Base-by-base conservation (phyloP, 78 protist species). In the Diacronema lutheri region DNA sequence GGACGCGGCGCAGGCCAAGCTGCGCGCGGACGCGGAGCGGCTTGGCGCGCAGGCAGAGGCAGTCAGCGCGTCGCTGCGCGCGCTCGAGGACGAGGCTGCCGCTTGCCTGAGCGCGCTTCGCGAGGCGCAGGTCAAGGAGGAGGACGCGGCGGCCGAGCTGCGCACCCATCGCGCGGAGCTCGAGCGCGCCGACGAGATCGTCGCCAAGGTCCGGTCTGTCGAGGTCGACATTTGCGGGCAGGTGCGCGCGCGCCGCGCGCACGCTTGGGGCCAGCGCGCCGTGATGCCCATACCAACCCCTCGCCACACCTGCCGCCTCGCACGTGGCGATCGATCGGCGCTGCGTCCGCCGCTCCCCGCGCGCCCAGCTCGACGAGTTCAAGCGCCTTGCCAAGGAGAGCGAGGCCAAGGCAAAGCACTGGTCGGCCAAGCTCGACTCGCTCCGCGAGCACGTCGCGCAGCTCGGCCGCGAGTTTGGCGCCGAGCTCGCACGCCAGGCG, bases 321-420 rank as follows among this genome's bases (percentile, higher is more conserved):
- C n/a, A n/a, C n/a, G n/a, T n/a, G n/a, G n/a, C n/a, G n/a, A n/a
- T n/a, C n/a, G n/a, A n/a, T n/a, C n/a, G n/a, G n/a, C n/a, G n/a
- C n/a, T n/a, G n/a, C n/a, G n/a, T n/a, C n/a, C n/a, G n/a, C n/a
- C n/a, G n/a, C n/a, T n/a, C n/a, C n/a, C n/a, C n/a, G n/a, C n/a
- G n/a, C n/a, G n/a, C n/a, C 38, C 85, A 55, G 57, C 68, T 88
- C 40, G 89, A 83, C 61, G 93, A 84, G 44, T 71, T 35, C 55
- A 6, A 41, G 29, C 33, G n/a, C 21, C 40, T 26, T 60, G 35
- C 35, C 40, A 38, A 41, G 73, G 88, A 88, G 69, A 4, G 33
- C 74, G 35, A 0, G 37, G 57, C 4, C 68, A 44, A 46, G 85
- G 55, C 0, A 41, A 0, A 0, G 62, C 71, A 88, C 40, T 33